Conservation (phyloP, 75 land plant species). For the Chamaecyparis obtusa region DNA sequence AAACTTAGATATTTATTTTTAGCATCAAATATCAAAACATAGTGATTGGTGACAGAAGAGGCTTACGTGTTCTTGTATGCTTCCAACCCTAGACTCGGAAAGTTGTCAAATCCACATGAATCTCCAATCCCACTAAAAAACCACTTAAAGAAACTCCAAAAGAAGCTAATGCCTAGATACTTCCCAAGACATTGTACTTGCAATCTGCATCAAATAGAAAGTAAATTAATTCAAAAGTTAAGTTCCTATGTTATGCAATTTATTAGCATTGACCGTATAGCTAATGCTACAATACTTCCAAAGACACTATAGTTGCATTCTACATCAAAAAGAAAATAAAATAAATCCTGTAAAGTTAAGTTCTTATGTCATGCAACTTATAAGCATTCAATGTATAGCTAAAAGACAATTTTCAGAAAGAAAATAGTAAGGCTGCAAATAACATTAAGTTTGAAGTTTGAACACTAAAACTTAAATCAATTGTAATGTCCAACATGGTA, state of each 20-base stretch:
- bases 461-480: not conserved
- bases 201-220: constrained; percentile 32
- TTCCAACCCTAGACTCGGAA: constrained; percentile 43
- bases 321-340: constrained; percentile 15
- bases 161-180: constrained; percentile 42
- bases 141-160: constrained; percentile 71
- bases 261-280: constrained; percentile 14
- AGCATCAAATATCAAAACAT: constrained; percentile 22
- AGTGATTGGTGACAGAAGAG: constrained; percentile 14
- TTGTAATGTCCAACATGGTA: not conserved
- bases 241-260: not conserved
- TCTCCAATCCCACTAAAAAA: constrained; percentile 59
- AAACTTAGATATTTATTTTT: not conserved
- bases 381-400: not conserved
- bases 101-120: constrained; percentile 56
- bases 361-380: not conserved
- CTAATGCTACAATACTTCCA: constrained; percentile 44
- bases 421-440: not conserved
- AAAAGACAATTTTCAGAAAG: not conserved
- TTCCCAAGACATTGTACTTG: constrained; percentile 57
- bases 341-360: not conserved
- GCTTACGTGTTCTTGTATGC: constrained; percentile 57
- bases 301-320: constrained; percentile 51
- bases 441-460: not conserved
- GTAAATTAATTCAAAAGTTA: not conserved